Conservation (phyloP, 805 yeast genomes). For the Yarrowia sp. region DNA sequence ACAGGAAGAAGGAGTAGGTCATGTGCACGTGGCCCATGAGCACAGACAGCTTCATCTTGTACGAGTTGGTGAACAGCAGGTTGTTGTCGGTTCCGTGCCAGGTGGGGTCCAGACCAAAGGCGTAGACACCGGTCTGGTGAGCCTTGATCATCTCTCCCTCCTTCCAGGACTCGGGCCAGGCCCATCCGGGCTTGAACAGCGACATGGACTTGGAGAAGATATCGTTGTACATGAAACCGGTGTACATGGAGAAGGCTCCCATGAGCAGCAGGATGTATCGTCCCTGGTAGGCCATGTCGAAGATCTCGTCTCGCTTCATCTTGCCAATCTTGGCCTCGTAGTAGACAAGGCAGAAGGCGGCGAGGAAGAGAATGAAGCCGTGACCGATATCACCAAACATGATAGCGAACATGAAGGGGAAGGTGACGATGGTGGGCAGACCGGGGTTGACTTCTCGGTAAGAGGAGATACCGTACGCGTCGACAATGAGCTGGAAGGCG, state of each 20-base stretch:
- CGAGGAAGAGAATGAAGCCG: constrained; percentile 76
- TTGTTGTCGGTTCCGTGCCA: constrained; percentile 98
- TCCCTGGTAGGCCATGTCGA: constrained; percentile 94
- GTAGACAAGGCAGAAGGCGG: constrained; percentile 66
- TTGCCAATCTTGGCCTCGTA: constrained; percentile 69
- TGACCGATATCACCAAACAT: constrained; percentile 99
- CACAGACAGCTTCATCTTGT: constrained; percentile 94
- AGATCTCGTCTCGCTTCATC: constrained; percentile 83
- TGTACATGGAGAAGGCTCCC: constrained; percentile 95
- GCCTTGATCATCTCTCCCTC: constrained; percentile 71
- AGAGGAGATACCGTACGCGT: constrained; percentile 90
- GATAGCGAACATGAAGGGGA: constrained; percentile 97
- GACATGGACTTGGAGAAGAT: constrained; percentile 88
- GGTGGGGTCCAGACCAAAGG: constrained; percentile 84
- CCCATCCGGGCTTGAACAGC: constrained; percentile 86
- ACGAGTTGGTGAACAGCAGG: constrained; percentile 86
- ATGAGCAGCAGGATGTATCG: constrained; percentile 85
- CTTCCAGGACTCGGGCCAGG: constrained; percentile 76
- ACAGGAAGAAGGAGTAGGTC: constrained; percentile 84
- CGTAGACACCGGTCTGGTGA: constrained; percentile 62
- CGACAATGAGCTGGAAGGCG: constrained; percentile 91
- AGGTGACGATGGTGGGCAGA: constrained; percentile 87
- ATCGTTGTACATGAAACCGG: constrained; percentile 93
- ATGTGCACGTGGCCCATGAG: constrained; percentile 93
- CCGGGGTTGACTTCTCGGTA: constrained; percentile 97